Base-by-base conservation (phyloP, 2,329 filamentous ascomycete genomes). In the Sporothrix brunneoviolacea region DNA sequence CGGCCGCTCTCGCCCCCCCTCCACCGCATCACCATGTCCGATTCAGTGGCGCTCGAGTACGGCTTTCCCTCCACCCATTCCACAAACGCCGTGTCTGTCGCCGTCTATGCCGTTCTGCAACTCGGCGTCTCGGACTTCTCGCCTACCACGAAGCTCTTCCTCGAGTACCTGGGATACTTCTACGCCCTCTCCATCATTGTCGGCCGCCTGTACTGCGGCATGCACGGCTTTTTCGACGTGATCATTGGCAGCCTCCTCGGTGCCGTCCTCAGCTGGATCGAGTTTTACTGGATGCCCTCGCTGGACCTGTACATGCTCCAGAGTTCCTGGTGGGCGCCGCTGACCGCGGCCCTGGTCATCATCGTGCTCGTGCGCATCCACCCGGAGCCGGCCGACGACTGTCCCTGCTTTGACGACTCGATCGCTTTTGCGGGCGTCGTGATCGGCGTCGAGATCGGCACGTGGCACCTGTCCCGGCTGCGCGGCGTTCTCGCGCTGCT, bases 11-110 rank as follows among this genome's bases (percentile, higher is more conserved):
- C 91, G 4, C 93, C 93, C 18, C 93, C 93, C 1, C 76, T 98
- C 15, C 84, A 94, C 53, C 83, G 93, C 48, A 97, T 98, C 65
- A 96, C 91, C 58, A 96, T 96, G 91, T 97, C 91, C 45, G 91
- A 91, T 4, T 95, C 89, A 5, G 91, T 88, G 4, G 90, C 91
- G 9, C 78, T 98, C 49, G 93, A 98, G 64, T 98, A 98, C 64
- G 93, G 93, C 18, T 97, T 97, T 60, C 93, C 93, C 0, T 96
- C 91, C 8, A 97, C 93, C 0, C 93, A 98, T 66, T 95, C 91
- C 13, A 93, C 93, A 43, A 98, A 98, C 66, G 93, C 93, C 2
- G 87, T 97, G 7, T 96, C 91, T 0, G 91, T 97, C 15, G 88
- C 90, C 32, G 78, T 95, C 5, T 58, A 95, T 65, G 83, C 79